Evolutionary conservation across 257 asterid species (phyloP).

Genomic region (Plantago elongata): DNA sequence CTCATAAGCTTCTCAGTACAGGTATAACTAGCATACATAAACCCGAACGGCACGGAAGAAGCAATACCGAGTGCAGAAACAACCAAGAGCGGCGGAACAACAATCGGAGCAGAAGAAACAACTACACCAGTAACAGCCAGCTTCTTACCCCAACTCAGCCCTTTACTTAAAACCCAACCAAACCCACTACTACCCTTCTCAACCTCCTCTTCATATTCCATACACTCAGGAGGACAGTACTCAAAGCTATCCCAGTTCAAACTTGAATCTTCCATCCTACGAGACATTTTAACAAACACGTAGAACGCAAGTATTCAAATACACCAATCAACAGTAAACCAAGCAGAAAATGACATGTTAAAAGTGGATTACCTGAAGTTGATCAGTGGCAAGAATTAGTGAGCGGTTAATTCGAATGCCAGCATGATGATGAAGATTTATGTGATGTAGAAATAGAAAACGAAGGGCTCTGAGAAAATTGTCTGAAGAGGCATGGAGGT

Average conservation of each 20-base stretch:
- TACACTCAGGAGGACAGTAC: constrained; percentile 12
- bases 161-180: constrained; percentile 39
- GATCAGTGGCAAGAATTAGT: not conserved
- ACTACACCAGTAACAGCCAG: constrained; percentile 46
- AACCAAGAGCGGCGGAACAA: constrained; percentile 62
- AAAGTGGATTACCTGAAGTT: not conserved
- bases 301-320: not conserved
- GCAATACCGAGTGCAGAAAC: constrained; percentile 57
- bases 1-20: constrained; percentile 64
- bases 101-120: constrained; percentile 57
- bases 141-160: constrained; percentile 54
- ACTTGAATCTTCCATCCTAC: constrained; percentile 47
- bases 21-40: constrained; percentile 55
- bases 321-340: not conserved
- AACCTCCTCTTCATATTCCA: constrained; percentile 15
- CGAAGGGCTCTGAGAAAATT: too few species aligned
- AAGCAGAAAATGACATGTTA: not conserved
- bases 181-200: constrained; percentile 22
- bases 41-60: constrained; percentile 52
- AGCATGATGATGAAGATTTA: too few species aligned
- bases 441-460: too few species aligned
- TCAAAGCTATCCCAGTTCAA: constrained; percentile 32
- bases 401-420: not conserved
- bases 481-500: too few species aligned
- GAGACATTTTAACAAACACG: not conserved